Evolutionary conservation across 2,329 filamentous ascomycete species (phyloP).

Genomic region (Neonectria sp.): DNA sequence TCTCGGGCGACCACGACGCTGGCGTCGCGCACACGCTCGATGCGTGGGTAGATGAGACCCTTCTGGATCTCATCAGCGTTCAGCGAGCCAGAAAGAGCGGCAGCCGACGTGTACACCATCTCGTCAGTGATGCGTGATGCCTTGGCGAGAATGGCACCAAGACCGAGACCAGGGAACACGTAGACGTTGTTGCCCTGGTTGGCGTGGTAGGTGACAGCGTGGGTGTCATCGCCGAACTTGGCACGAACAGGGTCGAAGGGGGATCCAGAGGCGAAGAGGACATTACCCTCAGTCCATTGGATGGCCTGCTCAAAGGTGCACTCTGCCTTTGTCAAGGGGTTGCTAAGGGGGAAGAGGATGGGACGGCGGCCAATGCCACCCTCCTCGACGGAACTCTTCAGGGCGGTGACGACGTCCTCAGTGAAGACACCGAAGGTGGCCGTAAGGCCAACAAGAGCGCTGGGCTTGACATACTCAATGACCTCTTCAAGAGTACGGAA

Average conservation of each 20-base stretch:
- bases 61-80: constrained; percentile 85
- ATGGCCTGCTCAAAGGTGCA: constrained; percentile 97
- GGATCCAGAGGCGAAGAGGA: constrained; percentile 94
- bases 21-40: constrained; percentile 93
- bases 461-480: constrained; percentile 95
- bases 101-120: constrained; percentile 97
- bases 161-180: constrained; percentile 95
- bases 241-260: constrained; percentile 84
- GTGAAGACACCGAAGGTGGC: constrained; percentile 97
- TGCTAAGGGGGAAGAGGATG: constrained; percentile 96
- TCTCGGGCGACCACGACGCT: constrained; percentile 88
- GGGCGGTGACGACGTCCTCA: constrained; percentile 83
- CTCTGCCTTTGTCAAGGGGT: constrained; percentile 96
- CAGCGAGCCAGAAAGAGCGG: constrained; percentile 83
- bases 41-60: constrained; percentile 91
- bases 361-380: constrained; percentile 81
- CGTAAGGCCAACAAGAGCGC: constrained; percentile 93
- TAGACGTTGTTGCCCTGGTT: constrained; percentile 92
- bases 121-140: constrained; percentile 88
- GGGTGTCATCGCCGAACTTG: constrained; percentile 69
- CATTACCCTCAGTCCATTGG: constrained; percentile 89
- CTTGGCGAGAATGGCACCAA: constrained; percentile 94
- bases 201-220: constrained; percentile 78
- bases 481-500: constrained; percentile 90
- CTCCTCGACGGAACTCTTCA: constrained; percentile 75